Evolutionary conservation across 345 rosid species (phyloP).

Genomic region (Turnera subulata): DNA sequence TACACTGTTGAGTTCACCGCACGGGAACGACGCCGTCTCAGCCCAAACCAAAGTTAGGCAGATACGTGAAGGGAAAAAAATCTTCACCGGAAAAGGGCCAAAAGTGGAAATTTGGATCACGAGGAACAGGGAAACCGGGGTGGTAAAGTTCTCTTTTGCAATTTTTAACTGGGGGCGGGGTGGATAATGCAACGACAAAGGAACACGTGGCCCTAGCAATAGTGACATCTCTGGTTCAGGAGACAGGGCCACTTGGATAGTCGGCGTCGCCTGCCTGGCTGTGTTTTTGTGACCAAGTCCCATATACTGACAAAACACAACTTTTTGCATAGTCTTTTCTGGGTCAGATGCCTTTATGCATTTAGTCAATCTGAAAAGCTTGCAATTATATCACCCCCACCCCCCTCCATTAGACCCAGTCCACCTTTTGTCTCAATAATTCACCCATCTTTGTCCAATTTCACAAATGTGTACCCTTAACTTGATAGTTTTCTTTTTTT

Average conservation of each 20-base stretch:
- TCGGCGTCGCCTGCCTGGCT: conserved; percentile 36
- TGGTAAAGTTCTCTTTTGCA: too few relatives aligned
- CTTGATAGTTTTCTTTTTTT: too few relatives aligned
- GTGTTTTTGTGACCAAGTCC: conserved; percentile 25
- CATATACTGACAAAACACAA: conserved; percentile 40
- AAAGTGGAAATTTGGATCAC: too few relatives aligned
- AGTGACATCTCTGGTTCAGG: conserved; percentile 35
- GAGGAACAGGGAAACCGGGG: conserved; percentile 13
- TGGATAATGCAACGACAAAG: background rate
- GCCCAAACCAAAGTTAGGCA: too few relatives aligned
- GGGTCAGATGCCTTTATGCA: background rate
- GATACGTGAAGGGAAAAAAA: background rate
- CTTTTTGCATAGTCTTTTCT: conserved; percentile 35
- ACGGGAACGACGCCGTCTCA: too few relatives aligned
- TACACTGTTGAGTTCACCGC: too few relatives aligned
- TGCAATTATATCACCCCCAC: background rate
- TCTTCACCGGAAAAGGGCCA: background rate
- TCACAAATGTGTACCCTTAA: too few relatives aligned
- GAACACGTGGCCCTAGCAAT: conserved; percentile 22
- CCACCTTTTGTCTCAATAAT: background rate
- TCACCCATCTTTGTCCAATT: background rate
- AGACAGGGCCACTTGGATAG: conserved; percentile 38
- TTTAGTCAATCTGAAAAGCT: background rate
- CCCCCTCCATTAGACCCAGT: background rate
- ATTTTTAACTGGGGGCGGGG: too few relatives aligned